phyloP scores from a whole-genome alignment of 2,329 filamentous ascomycete species.

The Tricladium varicosporioides region DNA sequence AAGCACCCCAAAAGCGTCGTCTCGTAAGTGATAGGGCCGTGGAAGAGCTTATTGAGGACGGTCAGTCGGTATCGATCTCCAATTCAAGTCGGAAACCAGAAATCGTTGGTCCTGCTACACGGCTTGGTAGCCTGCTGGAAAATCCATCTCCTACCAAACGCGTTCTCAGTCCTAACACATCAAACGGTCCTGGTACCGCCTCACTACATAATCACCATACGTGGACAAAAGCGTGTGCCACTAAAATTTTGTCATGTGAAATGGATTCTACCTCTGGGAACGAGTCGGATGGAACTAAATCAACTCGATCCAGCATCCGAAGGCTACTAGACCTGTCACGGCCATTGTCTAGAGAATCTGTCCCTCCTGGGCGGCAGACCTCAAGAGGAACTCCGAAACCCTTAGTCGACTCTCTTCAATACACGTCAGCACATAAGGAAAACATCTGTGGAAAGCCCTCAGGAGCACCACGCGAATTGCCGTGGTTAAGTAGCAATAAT shows the following conservation, averaged over 20 bases:
- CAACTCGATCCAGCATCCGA: neutral
- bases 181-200: neutral
- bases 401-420: too few relatives aligned
- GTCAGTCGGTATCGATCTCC: constrained; percentile 10
- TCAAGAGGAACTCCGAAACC: neutral
- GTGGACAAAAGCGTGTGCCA: neutral
- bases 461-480: too few relatives aligned
- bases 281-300: neutral
- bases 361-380: neutral
- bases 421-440: too few relatives aligned
- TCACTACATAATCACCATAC: neutral
- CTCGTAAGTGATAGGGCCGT: constrained; percentile 18
- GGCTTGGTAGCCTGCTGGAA: constrained; percentile 21
- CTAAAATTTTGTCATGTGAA: neutral
- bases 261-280: neutral
- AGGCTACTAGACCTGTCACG: constrained; percentile 5
- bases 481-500: too few relatives aligned
- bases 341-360: constrained; percentile 9
- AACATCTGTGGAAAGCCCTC: too few relatives aligned
- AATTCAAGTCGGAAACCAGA: neutral
- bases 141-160: constrained; percentile 25
- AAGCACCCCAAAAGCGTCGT: constrained; percentile 17
- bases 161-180: constrained; percentile 8
- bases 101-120: constrained; percentile 1
- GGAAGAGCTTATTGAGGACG: constrained; percentile 27